A percentile compares a stretch with the other conserved stretches of the same genome.
Evolutionary conservation across 495 filamentous ascomycete species (phyloP).

Genomic region (Tuber calosporum): DNA sequence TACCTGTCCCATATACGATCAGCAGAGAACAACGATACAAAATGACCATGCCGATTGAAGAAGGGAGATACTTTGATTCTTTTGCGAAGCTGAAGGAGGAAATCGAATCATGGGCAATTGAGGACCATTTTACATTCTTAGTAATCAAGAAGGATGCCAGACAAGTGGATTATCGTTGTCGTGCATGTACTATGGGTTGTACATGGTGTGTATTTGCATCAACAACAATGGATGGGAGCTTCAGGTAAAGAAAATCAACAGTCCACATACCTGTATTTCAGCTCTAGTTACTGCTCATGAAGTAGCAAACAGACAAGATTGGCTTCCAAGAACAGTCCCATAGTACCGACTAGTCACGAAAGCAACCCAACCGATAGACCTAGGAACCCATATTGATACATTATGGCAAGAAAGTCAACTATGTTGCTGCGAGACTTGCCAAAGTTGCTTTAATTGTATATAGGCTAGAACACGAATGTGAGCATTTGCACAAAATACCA

Average conservation of each 20-base stretch:
- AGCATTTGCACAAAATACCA: slow-evolving; percentile 12
- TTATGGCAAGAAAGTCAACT: slow-evolving; percentile 27
- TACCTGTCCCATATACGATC: too few species aligned
- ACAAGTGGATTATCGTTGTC: too few species aligned
- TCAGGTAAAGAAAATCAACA: not conserved
- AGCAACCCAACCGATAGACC: slow-evolving; percentile 23
- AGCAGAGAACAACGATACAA: too few species aligned
- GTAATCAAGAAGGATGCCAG: too few species aligned
- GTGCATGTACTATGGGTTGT: too few species aligned
- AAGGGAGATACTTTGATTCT: too few species aligned
- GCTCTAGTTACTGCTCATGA: slow-evolving; percentile 15
- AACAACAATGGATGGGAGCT: not conserved
- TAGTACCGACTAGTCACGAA: slow-evolving; percentile 27
- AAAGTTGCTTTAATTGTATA: slow-evolving; percentile 8
- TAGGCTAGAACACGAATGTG: not conserved
- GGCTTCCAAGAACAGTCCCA: slow-evolving; percentile 22
- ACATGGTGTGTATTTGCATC: too few species aligned
- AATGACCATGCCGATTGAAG: too few species aligned
- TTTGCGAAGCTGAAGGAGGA: too few species aligned
- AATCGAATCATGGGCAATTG: too few species aligned
- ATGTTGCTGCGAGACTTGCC: slow-evolving; percentile 18
- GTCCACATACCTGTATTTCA: slow-evolving; percentile 9
- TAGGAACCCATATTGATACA: slow-evolving; percentile 19
- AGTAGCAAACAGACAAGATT: slow-evolving; percentile 27
- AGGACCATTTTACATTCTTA: too few species aligned